Evolutionary conservation across 768 basidiomycete species (phyloP), one percentile per base, ranked within the genome.

Genomic region (Butyriboletus loyo): DNA sequence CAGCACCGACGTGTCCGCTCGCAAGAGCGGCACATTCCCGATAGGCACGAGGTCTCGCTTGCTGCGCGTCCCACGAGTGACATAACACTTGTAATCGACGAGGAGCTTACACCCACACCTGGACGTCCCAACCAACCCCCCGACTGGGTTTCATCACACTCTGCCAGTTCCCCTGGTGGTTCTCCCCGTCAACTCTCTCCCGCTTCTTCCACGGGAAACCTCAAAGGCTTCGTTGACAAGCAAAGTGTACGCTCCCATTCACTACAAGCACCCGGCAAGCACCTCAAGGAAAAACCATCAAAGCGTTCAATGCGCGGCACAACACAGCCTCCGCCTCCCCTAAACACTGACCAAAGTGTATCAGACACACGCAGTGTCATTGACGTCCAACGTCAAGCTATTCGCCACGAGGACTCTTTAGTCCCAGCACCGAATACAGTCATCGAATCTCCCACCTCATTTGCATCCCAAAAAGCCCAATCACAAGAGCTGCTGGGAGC

Each of bases 31-130:
- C 51, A 61, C 31, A 60, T 71, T 21, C 67, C 41, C 8, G 58
- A 69, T n/a, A 59, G 68, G 46, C 69, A 69, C 53, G 69, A 67
- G 50, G 49, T 69, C 31, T 69, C 68, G 21, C 64, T 69, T 53
- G 69, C 69, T 6, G 68, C 67, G 5, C 67, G 70, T 36, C 53
- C 68, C 0, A 44, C 61, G 4, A 54, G 61, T 56, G 67, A 66
- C 52, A 53, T 60, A 49, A 54, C 41, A 1, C 21, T 37, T 4
- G 17, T 56, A 5, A 32, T 54, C 9, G 67, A 69, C 31, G 68
- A 71, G 7, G 58, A 69, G 9, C 58, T 61, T 31, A 71, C 69
- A 0, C 69, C 68, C 28, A 67, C 66, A 4, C 58, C 58, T 1
- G 50, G 19, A 17, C 67, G 58, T 38, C 6, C 54, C 14, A 35